Percentiles rank a stretch among this genome's conserved stretches.
These are phyloP conservation scores for Casaregolazyma suthepensis DNA, from an alignment of 1,139 yeast species.

Conservation along the genomic window DNA sequence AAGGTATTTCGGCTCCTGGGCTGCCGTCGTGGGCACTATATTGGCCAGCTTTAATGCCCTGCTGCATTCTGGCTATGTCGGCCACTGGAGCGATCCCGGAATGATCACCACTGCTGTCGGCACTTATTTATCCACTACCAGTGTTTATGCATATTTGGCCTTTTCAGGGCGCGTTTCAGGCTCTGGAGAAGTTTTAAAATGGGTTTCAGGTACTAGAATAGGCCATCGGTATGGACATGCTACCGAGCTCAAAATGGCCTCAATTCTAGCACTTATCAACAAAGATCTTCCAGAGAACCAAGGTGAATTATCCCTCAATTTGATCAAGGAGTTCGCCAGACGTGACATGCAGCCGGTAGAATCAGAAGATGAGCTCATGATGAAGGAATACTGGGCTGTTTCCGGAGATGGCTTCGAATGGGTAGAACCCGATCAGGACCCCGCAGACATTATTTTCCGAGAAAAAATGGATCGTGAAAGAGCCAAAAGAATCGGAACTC, in stretches of 20 bases:
- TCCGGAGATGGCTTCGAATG: slow-evolving; percentile 74
- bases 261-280: slow-evolving; percentile 63
- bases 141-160: slow-evolving; percentile 49
- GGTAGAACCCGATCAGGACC: slow-evolving; percentile 80
- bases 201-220: slow-evolving; percentile 64
- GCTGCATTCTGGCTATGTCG: slow-evolving; percentile 36
- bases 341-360: slow-evolving; percentile 44
- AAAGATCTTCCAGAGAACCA: slow-evolving; percentile 35
- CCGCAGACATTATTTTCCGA: slow-evolving; percentile 62
- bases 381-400: slow-evolving; percentile 72
- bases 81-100: slow-evolving; percentile 32
- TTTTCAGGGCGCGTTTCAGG: slow-evolving; percentile 53
- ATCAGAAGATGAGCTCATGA: slow-evolving; percentile 65
- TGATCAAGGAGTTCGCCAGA: slow-evolving; percentile 27
- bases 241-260: slow-evolving; percentile 62
- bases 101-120: slow-evolving; percentile 53
- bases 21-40: slow-evolving; percentile 33
- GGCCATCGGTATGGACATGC: slow-evolving; percentile 61
- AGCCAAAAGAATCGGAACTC: slow-evolving; percentile 22
- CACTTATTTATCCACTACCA: slow-evolving; percentile 57
- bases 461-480: slow-evolving; percentile 25
- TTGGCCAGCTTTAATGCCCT: slow-evolving; percentile 30
- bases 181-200: slow-evolving; percentile 51
- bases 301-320: slow-evolving; percentile 31
- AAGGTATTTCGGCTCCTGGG: slow-evolving; percentile 28